Conservation (phyloP, 805 yeast genomes). For the Teunomyces funiuensis region DNA sequence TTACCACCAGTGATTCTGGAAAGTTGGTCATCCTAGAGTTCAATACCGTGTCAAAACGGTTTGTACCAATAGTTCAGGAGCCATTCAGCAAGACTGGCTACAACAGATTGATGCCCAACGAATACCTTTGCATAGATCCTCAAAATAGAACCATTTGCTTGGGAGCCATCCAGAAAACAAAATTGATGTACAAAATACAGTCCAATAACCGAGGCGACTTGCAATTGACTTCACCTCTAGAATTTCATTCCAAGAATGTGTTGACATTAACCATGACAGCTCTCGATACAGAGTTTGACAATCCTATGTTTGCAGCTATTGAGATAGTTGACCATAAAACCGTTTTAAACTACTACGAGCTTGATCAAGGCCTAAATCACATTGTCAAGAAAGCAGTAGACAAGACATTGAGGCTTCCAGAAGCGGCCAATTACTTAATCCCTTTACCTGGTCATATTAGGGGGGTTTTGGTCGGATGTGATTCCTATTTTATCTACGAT, state of each 20-base stretch:
- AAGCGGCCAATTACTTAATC: constrained; percentile 52
- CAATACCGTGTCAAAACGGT: constrained; percentile 33
- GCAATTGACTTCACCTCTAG: constrained; percentile 71
- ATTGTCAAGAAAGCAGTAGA: constrained; percentile 41
- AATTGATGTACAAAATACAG: constrained; percentile 65
- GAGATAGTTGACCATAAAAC: constrained; percentile 49
- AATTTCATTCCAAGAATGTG: constrained; percentile 50
- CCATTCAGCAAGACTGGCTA: constrained; percentile 75
- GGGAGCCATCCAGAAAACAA: constrained; percentile 71
- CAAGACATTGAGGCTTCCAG: constrained; percentile 12
- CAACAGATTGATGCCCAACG: constrained; percentile 74
- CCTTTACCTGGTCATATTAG: constrained; percentile 71
- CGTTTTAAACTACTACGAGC: constrained; percentile 65
- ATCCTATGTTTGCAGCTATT: constrained; percentile 80
- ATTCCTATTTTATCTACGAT: constrained; percentile 53
- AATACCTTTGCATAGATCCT: constrained; percentile 67
- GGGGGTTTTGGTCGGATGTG: constrained; percentile 67
- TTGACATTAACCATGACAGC: constrained; percentile 57
- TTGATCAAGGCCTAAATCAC: constrained; percentile 84
- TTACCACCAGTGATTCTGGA: constrained; percentile 80
- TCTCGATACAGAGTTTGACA: constrained; percentile 75
- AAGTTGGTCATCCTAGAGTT: constrained; percentile 55
- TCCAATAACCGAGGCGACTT: constrained; percentile 45
- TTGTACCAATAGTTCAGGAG: constrained; percentile 55
- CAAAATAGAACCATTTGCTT: constrained; percentile 67